Evolutionary conservation across 257 asterid genomes (phyloP).

Genomic region (Nicotiana sylvestris): DNA sequence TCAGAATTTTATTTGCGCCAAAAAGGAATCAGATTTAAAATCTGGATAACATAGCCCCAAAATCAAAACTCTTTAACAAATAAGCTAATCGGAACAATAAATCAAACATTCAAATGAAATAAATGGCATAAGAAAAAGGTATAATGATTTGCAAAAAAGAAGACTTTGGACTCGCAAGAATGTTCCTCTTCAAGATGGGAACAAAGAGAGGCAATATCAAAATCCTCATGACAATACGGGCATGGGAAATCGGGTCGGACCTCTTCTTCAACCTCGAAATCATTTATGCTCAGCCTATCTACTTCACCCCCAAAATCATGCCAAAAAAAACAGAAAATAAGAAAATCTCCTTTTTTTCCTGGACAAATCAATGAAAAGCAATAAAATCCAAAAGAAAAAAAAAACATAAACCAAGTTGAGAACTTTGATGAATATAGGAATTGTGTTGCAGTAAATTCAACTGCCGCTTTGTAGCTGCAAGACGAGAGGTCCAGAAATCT

Average conservation of each 20-base stretch:
- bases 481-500: constrained; percentile 71
- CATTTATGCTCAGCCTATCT: constrained; percentile 66
- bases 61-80: constrained; percentile 11
- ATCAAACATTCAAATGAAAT: neutral
- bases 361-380: neutral
- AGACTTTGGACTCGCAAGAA: constrained; percentile 57
- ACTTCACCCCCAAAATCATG: constrained; percentile 11
- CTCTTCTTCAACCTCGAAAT: constrained; percentile 75
- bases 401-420: constrained; percentile 55
- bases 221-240: constrained; percentile 82
- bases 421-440: constrained; percentile 14
- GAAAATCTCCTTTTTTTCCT: neutral
- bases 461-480: constrained; percentile 77
- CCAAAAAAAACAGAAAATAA: neutral
- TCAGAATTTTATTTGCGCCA: neutral
- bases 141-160: constrained; percentile 5
- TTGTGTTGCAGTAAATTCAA: constrained; percentile 51
- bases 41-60: neutral
- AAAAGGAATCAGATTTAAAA: neutral
- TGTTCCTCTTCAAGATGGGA: constrained; percentile 79
- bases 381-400: neutral
- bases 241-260: constrained; percentile 66
- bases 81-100: constrained; percentile 12
- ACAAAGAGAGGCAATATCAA: constrained; percentile 71
- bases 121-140: neutral